Percentiles rank a stretch among this genome's conserved stretches.
Evolutionary conservation across 2,329 filamentous ascomycete species (phyloP).

Genomic region (Phialophora tarda): DNA sequence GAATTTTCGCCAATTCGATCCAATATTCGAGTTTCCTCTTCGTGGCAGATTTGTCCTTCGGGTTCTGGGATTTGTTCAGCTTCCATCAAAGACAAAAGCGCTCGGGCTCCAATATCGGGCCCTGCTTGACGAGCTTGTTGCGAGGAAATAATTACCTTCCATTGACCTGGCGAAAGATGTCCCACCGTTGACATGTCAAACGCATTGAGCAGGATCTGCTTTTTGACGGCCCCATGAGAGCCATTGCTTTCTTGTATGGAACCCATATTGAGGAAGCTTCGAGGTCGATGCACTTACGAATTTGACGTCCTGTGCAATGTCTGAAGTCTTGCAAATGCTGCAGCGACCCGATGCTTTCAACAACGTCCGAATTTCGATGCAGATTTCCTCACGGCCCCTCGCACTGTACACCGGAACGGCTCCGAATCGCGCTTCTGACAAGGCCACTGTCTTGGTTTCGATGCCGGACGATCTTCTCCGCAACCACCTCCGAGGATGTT

Average conservation of each 20-base stretch:
- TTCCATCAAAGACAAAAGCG: background rate
- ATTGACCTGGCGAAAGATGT: constrained; percentile 69
- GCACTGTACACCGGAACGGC: no score
- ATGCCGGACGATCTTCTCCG: constrained; percentile 6
- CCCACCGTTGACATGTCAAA: constrained; percentile 71
- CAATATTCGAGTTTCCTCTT: constrained; percentile 63
- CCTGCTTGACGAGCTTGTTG: background rate
- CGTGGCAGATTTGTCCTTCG: constrained; percentile 64
- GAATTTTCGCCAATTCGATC: constrained; percentile 61
- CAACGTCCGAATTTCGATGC: background rate
- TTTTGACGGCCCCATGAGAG: constrained; percentile 46
- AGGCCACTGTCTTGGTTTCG: background rate
- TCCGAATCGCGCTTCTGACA: background rate
- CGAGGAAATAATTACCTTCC: constrained; percentile 58
- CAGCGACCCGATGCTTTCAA: background rate
- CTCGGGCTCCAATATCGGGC: no score
- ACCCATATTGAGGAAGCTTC: constrained; percentile 23
- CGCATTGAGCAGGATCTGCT: constrained; percentile 66
- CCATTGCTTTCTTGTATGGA: constrained; percentile 38
- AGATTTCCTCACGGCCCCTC: background rate
- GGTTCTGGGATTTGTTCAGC: constrained; percentile 54
- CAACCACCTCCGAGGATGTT: background rate
- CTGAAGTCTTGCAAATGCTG: background rate
- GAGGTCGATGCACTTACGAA: background rate
- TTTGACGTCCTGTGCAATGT: background rate